These are phyloP conservation scores for Rhizopogon roseolus DNA, from an alignment of 768 basidiomycete species.

Conservation along the genomic window DNA sequence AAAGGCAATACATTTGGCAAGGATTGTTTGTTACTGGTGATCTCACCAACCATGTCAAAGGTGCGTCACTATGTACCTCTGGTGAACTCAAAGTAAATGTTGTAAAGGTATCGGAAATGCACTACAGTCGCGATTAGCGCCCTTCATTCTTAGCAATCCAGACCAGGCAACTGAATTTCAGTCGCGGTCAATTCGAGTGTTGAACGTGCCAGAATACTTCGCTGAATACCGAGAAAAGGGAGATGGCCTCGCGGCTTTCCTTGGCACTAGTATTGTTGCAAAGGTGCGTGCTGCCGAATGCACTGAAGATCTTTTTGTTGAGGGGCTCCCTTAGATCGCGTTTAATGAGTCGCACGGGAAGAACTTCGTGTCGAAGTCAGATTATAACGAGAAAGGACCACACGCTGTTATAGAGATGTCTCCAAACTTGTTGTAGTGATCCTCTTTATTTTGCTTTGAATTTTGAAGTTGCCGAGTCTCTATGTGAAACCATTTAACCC, in stretches of 20 bases:
- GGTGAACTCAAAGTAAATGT: neutral
- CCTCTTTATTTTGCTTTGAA: too few relatives aligned
- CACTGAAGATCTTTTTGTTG: neutral
- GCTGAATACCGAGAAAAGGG: slow-evolving; percentile 86
- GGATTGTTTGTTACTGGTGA: slow-evolving; percentile 81
- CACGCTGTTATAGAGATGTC: slow-evolving; percentile 74
- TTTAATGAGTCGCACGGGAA: slow-evolving; percentile 66
- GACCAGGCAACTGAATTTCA: slow-evolving; percentile 72
- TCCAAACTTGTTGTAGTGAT: slow-evolving; percentile 55
- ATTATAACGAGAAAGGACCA: slow-evolving; percentile 71
- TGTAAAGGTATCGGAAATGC: slow-evolving; percentile 57
- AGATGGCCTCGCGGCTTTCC: slow-evolving; percentile 74
- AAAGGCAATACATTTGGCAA: slow-evolving; percentile 70
- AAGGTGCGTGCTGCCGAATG: slow-evolving; percentile 45
- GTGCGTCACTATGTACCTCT: slow-evolving; percentile 30
- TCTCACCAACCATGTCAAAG: slow-evolving; percentile 65
- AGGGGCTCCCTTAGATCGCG: slow-evolving; percentile 45
- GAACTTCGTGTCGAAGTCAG: slow-evolving; percentile 75
- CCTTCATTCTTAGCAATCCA: slow-evolving; percentile 54
- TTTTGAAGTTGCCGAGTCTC: too few relatives aligned
- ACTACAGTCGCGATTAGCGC: slow-evolving; percentile 63
- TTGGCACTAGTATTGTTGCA: slow-evolving; percentile 80
- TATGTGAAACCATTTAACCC: neutral
- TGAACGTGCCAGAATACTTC: slow-evolving; percentile 84
- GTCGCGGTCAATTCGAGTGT: slow-evolving; percentile 54